Evolutionary conservation across 257 asterid genomes (phyloP).

Genomic region (Avicennia marina): DNA sequence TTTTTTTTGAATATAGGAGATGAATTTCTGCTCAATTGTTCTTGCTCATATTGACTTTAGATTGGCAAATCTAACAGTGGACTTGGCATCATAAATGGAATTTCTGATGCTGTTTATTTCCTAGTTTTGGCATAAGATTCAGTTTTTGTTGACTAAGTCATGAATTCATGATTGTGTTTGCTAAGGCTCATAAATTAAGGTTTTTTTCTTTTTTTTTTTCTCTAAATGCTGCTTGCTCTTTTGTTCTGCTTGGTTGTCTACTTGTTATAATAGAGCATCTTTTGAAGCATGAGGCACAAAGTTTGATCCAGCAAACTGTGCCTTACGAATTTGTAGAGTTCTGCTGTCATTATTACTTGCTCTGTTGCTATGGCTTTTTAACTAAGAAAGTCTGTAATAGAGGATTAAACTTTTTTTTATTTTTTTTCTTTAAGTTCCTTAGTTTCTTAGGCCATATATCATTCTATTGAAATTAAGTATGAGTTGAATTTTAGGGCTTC

Average conservation of each 20-base stretch:
- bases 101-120: not conserved
- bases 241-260: not conserved
- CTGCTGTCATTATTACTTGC: too few relatives aligned
- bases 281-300: not conserved
- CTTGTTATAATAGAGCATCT: not conserved
- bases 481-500: not conserved
- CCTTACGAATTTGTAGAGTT: slow-evolving; percentile 1
- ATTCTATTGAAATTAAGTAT: not conserved
- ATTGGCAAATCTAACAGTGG: not conserved
- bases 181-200: not conserved
- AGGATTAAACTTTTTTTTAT: too few relatives aligned
- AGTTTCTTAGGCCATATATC: too few relatives aligned
- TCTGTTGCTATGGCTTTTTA: too few relatives aligned
- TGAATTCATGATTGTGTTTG: not conserved
- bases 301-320: not conserved
- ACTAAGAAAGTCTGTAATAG: too few relatives aligned
- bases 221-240: not conserved
- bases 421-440: too few relatives aligned
- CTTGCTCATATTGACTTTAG: slow-evolving; percentile 3
- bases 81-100: not conserved
- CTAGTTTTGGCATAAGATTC: not conserved
- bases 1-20: not conserved
- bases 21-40: not conserved
- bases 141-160: not conserved
- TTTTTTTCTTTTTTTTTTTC: not conserved